Base-by-base conservation (phyloP, 345 rosid species). In the Brassica cretica region DNA sequence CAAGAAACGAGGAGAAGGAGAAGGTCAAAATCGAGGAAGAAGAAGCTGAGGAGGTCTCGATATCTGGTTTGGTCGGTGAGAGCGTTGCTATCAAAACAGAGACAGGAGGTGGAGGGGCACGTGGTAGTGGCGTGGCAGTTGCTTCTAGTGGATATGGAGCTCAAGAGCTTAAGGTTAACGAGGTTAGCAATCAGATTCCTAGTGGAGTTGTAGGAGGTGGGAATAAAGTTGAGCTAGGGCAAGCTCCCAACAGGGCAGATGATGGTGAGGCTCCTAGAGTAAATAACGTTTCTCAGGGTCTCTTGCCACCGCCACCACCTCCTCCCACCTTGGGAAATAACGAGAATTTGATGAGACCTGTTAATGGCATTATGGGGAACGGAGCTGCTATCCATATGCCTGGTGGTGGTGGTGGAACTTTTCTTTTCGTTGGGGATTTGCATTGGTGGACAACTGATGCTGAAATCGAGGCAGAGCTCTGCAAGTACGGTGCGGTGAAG, bases 391-490 rank as follows among this genome's bases (percentile, higher is more conserved):
- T 37, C 7, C 78, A 61, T 75, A 82, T 84, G 66, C 53, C 75
- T 75, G 79, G 75, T 71, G 78, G 78, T 5, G 82, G 59, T 0
- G 88, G 81, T 5, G 92, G 89, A 35, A 84, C 91, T 0, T 82
- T 85, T 73, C 78, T 93, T 76, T 93, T 89, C 73, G 89, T 93
- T 65, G 98, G 98, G 6, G 94, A 93, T 64, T 73, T 93, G 85
- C 96, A 91, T 81, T 93, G 94, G 98, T 93, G 98, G 96, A 93
- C 96, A 7, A 93, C 93, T 0, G 96, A 93, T 86, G 91, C 90
- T 0, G 94, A 93, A 64, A 79, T 93, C 37, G 96, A 91, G 85
- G 69, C 76, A 2, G 94, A 82, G 75, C 79, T 86, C 51, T 87
- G 85, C 80, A 85, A 89, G 83, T 91, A 87, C 75, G 93, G 96